Evolutionary conservation across 192 early-diverging fungal species (phyloP), one percentile per base, ranked within the genome.

Genomic region (Linderina pennispora): DNA sequence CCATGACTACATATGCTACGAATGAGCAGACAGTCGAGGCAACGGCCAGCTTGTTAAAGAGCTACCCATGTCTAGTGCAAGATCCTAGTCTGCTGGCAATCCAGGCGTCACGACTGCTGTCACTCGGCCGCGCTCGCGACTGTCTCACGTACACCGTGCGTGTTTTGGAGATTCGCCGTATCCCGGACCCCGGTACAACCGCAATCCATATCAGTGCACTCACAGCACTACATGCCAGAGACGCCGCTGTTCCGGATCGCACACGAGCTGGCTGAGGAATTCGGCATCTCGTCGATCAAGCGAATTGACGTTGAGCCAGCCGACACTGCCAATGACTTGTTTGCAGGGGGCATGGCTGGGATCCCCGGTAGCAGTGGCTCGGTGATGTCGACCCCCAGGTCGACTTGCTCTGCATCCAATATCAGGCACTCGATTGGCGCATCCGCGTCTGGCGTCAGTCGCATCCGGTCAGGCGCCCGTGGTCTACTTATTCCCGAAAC

Each of bases 211-310:
- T 72, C 15, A 72, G 62, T 0, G 56, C 68, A 3, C 40, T 72
- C 11, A 61, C 68, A 0, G 44, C 57, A 15, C 35, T 72, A 14
- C 50, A 61, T 14, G 50, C 62, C 20, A 65, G 52, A 16, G 49
- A 61, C 1, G 68, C 68, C n/a, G 18, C 40, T 72, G 32, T 72
- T 72, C 21, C 49, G 68, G 3, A 57, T 72, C 11, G 62, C 68
- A 1, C 68, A 72, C 39, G 68, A 72, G 43, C 58, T 72, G 8
- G 62, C 71, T 0, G 71, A 74, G 32, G 71, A 74, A 32, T 74
- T 74, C 59, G 71, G 71, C 6, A 51, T 67, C 19, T 67, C 64
- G 3, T 58, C 64, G 23, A 51, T 74, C 3, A 66, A 67, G 42
- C 58, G 71, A 5, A 55, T 58, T 0, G 64, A 74, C 17, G 51